Conservation (phyloP, 1,139 yeast species). For the Pichia sp. region DNA sequence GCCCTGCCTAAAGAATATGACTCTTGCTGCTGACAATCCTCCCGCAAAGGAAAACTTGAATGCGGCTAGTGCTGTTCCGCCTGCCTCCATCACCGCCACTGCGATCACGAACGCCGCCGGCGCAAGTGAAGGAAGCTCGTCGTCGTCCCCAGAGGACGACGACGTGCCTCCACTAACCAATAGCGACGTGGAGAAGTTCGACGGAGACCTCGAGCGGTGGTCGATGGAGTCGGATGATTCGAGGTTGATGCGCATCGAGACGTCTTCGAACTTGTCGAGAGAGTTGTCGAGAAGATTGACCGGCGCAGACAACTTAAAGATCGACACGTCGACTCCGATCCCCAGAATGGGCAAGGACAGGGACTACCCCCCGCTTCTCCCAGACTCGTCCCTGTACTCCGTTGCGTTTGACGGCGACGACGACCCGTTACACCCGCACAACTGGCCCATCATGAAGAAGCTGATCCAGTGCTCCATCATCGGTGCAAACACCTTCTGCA, state of each 20-base stretch:
- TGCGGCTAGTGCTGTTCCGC: neutral
- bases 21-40: no score
- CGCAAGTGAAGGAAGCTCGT: neutral
- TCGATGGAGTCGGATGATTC: conserved; percentile 12
- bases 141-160: neutral
- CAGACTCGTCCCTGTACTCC: conserved; percentile 46
- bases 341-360: conserved; percentile 59
- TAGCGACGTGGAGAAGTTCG: neutral
- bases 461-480: conserved; percentile 38
- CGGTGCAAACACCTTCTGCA: conserved; percentile 41
- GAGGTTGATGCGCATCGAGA: conserved; percentile 19
- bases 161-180: neutral
- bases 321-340: conserved; percentile 29
- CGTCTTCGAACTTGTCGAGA: conserved; percentile 21
- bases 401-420: conserved; percentile 58
- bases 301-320: conserved; percentile 25
- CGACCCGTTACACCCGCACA: conserved; percentile 61
- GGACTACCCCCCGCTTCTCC: conserved; percentile 49
- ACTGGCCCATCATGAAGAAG: conserved; percentile 48
- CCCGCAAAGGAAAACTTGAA: no score
- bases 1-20: no score
- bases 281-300: conserved; percentile 30
- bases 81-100: neutral
- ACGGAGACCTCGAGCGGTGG: conserved; percentile 12
- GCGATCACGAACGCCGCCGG: neutral